Evolutionary conservation across 2,329 filamentous ascomycete species (phyloP), one percentile per base, ranked within the genome.

Genomic region (Cladosporium sp.): DNA sequence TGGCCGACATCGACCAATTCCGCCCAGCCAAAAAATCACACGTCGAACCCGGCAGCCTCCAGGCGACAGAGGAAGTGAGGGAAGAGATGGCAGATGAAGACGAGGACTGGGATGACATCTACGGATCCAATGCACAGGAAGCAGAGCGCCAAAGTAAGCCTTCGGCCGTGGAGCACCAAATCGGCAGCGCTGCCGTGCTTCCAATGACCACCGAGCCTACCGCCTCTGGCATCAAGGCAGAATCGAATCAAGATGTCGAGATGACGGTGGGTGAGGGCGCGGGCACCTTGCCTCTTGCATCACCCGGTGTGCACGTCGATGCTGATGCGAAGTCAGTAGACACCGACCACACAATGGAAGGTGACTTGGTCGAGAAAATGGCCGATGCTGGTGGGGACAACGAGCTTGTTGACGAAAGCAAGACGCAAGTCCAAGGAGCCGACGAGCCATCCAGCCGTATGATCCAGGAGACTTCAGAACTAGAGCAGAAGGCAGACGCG

Each of bases 41-140:
- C 6, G 51, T 47, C 36, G 61, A 41, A 38, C 61, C 61, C 7
- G 61, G 61, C 51, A 55, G 61, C 44, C 61, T 64, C 7, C n/a
- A 55, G 36, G 52, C 61, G 14, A 64, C 61, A n/a, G 18, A 55
- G 28, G 51, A 57, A 12, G 67, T 70, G 4, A 71, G 70, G 57
- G 67, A 75, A 54, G 74, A 76, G 59, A 72, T 74, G 64, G 67
- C 70, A 28, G 73, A 65, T 26, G 60, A 74, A 49, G 73, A 73
- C 51, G 73, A 74, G 54, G 75, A 73, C 34, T 74, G 72, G 72
- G 72, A 75, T 63, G 75, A 77, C 62, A 69, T 77, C 54, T 76
- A 77, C 64, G 72, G 67, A 30, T 67, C 36, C 21, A 32, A 64
- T 12, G 51, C 61, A 7, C 14, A 59, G 15, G 21, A 57, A 12